A percentile compares a stretch with the other conserved stretches of the same genome.
Conservation (phyloP, 225 moss, liverwort and hornwort species). For the Climacium dendroides region DNA sequence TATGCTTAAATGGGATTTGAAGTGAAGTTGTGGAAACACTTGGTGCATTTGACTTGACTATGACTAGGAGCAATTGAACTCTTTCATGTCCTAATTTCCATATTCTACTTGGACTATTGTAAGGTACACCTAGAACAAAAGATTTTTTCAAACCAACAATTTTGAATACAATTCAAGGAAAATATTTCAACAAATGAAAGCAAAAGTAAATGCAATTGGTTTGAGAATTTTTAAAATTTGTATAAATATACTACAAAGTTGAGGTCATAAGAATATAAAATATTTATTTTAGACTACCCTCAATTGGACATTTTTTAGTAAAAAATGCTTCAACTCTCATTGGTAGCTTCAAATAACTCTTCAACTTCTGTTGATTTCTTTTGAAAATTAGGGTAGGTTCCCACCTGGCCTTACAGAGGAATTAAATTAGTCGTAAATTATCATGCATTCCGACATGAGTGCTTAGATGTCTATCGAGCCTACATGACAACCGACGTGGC, state of each 20-base stretch:
- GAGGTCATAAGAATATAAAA: rapidly evolving
- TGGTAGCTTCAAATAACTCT: neutral
- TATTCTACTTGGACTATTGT: neutral
- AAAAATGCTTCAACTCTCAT: neutral
- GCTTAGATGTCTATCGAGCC: too few species aligned
- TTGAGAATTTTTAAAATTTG: neutral
- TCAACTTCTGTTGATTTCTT: neutral
- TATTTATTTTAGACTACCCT: neutral
- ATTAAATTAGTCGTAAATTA: too few species aligned
- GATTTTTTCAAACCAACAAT: neutral
- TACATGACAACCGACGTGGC: too few species aligned
- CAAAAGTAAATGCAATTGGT: neutral
- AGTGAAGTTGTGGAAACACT: neutral
- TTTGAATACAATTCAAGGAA: rapidly evolving
- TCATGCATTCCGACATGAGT: too few species aligned
- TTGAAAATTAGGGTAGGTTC: too few species aligned
- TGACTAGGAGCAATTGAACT: neutral
- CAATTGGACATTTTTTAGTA: neutral
- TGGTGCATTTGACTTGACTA: neutral
- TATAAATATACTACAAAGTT: neutral
- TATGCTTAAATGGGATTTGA: neutral
- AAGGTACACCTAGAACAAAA: neutral
- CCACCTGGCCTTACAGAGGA: too few species aligned
- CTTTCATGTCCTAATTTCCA: neutral
- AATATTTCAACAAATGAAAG: neutral